phyloP scores from a whole-genome alignment of 441 rosid species.

The Monsonia emarginata region DNA sequence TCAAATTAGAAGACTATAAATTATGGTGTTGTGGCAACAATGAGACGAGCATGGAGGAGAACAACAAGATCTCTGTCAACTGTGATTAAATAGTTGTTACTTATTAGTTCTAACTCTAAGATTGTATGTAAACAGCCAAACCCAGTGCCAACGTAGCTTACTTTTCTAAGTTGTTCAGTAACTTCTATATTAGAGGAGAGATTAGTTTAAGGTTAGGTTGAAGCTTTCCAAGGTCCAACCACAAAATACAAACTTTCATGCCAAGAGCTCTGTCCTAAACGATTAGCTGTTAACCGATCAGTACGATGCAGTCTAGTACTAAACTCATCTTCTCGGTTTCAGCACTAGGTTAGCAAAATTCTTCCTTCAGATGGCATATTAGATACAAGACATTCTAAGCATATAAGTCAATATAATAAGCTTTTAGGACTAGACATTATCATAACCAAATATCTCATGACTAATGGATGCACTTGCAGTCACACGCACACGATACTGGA shows the following conservation, averaged over 20 bases:
- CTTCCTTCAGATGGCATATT: neutral
- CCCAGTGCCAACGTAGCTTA: neutral
- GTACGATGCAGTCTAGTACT: neutral
- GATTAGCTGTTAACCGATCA: neutral
- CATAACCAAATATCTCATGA: neutral
- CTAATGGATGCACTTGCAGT: neutral
- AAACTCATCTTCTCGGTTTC: neutral
- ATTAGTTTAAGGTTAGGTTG: neutral
- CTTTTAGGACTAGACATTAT: neutral
- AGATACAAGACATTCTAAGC: neutral
- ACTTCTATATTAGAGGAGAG: neutral
- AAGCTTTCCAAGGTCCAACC: neutral
- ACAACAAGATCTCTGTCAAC: no score
- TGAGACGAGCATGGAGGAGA: neutral
- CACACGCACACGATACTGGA: neutral
- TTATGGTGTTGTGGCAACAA: neutral
- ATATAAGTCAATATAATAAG: no score
- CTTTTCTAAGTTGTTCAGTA: neutral
- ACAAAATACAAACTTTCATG: neutral
- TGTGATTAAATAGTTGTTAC: no score
- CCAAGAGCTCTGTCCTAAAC: neutral
- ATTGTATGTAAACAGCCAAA: neutral
- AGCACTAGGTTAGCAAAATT: neutral
- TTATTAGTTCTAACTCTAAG: neutral
- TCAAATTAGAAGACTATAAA: neutral